Evolutionary conservation across 2,329 filamentous ascomycete species (phyloP), one percentile per base, ranked within the genome.

Genomic region (Fusarium luffae): DNA sequence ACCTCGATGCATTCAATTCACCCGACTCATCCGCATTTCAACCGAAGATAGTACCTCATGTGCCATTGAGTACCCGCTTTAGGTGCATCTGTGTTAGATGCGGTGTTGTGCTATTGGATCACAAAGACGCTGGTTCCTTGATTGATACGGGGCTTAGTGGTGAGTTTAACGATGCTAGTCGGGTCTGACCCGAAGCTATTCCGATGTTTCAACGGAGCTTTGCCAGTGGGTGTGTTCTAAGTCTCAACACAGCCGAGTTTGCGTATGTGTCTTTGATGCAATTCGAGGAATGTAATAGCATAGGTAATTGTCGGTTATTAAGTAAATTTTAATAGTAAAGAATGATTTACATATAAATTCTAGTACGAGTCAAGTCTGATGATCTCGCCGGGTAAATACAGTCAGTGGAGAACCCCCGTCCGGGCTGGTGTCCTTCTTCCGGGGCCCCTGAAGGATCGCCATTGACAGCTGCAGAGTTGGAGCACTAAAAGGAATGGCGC

Each of bases 21-120:
- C 30, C 54, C 65, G 56, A 62, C 41, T 69, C 54, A 50, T 34
- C 68, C 68, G 68, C 40, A 43, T 46, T 71, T 71, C 68, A 69
- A 54, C 68, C 68, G 68, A 59, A 64, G 60, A 27, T 51, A 48
- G 41, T 21, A 62, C 63, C 59, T 62, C 68, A 71, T 71, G 68
- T 70, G 68, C 59, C 68, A 68, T 41, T 4, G 27, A 28, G 64
- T 71, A 60, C 65, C 68, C 68, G 63, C 68, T 69, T 71, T 71
- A 56, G 34, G 40, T 63, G 44, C 68, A 59, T 64, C 52, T 68
- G 30, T 12, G 32, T 64, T 40, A 28, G 43, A 67, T 34, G 34
- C 69, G 54, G 56, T 70, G 68, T 70, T 71, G 68, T 54, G 68
- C 68, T 47, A 71, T 71, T 69, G 68, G 68, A 49, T 56, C 44